A percentile compares a stretch with the other conserved stretches of the same genome.
phyloP scores from a whole-genome alignment of 2,329 filamentous ascomycete species.

The Epichloe baconii region DNA sequence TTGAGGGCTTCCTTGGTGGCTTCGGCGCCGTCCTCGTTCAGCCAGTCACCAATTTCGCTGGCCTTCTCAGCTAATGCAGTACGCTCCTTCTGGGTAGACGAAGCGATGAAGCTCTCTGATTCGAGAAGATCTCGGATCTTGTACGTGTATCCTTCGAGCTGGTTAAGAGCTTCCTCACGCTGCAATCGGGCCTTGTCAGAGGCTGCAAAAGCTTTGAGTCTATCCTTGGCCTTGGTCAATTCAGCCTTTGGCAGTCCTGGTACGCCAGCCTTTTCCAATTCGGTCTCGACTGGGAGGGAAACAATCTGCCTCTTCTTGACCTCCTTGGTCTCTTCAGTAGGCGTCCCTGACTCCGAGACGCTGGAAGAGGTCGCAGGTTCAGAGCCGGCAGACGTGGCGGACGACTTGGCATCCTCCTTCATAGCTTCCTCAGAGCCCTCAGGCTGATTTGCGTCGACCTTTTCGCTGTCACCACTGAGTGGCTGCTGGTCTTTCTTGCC shows the following conservation, averaged over 20 bases:
- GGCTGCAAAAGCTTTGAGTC: conserved; percentile 70
- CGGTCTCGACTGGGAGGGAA: conserved; percentile 37
- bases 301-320: conserved; percentile 48
- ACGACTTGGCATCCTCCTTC: conserved; percentile 26
- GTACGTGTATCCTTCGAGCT: conserved; percentile 90
- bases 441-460: conserved; percentile 21
- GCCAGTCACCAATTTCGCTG: conserved; percentile 68
- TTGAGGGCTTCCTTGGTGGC: conserved; percentile 65
- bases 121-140: conserved; percentile 71
- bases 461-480: conserved; percentile 51
- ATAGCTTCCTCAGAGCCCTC: conserved; percentile 25
- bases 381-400: conserved; percentile 7
- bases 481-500: conserved; percentile 70
- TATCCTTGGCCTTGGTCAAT: conserved; percentile 44
- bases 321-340: conserved; percentile 33
- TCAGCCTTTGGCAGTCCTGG: conserved; percentile 36
- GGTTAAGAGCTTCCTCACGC: conserved; percentile 80
- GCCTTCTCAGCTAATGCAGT: conserved; percentile 54
- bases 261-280: conserved; percentile 35
- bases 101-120: conserved; percentile 58
- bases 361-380: conserved; percentile 15
- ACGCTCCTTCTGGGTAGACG: conserved; percentile 57
- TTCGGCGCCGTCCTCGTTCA: conserved; percentile 72
- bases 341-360: conserved; percentile 30
- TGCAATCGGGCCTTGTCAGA: conserved; percentile 67